Base-by-base conservation (phyloP, 2,329 filamentous ascomycete species). In the Pseudogymnoascus verrucosus region DNA sequence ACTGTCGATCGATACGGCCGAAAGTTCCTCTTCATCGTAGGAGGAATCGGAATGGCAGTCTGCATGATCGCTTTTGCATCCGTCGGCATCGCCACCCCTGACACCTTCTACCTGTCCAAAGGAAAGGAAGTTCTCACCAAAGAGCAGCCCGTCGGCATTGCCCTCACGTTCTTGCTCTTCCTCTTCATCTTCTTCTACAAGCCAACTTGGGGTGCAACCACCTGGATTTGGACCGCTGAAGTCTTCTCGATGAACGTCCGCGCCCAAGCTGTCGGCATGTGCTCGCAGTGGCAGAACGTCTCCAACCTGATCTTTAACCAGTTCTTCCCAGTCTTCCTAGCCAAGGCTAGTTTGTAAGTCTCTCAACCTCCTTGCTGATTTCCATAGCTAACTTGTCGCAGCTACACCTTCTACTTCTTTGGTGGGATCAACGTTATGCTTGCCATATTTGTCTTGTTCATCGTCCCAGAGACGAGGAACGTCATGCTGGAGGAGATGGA, bases 241-340 rank as follows among this genome's bases (percentile, higher is more conserved):
- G 78, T 89, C 64, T 89, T 89, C 77, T 85, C 81, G 62, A 87
- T 88, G 83, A 89, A 89, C 73, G 83, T 89, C n/a, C 84, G 86
- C 64, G 84, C 86, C 7, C 86, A 89, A 72, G 86, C 86, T 39
- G 85, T 89, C 14, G 86, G 85, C 63, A 89, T 89, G 86, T 84
- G 75, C 66, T 79, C 77, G 42, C 79, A 85, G 71, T 82, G 78
- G 66, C 83, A 85, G 66, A 85, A 89, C 71, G 82, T 89, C 62
- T 85, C 85, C 71, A 88, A 89, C 73, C 80, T 81, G 64, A 82
- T 89, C 68, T 84, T 89, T 70, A 84, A 89, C 73, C 86, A 89
- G 67, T 89, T 89, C 78, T 89, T 89, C 78, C 86, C 86, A 12
- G 82, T 80, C 11, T 89, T 89, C 77, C 79, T 89, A 12, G 77